These are phyloP conservation scores for Musa acuminata DNA, from an alignment of 176 grass and related monocot genomes.

Conservation along the genomic window DNA sequence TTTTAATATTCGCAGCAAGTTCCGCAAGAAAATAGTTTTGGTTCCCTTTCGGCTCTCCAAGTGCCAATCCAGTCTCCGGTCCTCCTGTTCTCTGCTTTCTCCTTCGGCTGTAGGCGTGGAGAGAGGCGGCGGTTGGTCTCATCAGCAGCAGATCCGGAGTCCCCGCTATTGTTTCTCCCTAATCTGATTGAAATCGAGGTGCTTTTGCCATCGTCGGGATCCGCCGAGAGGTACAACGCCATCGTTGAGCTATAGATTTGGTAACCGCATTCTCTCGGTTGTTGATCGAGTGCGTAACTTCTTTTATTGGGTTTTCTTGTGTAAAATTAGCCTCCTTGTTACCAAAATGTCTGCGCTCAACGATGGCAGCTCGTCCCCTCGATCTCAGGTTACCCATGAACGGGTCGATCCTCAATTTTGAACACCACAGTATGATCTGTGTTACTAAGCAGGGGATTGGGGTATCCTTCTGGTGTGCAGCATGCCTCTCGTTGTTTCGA, in stretches of 20 bases:
- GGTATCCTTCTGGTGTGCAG: conserved; percentile 21
- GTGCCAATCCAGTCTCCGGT: not conserved
- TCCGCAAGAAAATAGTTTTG: not conserved
- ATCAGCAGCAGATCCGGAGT: not conserved
- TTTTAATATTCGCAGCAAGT: no score
- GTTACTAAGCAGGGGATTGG: not conserved
- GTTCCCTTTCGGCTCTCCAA: not conserved
- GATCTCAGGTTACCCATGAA: conserved; percentile 1
- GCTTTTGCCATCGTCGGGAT: not conserved
- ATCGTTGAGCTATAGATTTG: not conserved
- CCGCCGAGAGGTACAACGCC: not conserved
- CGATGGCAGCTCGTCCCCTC: not conserved
- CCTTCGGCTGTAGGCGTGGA: not conserved
- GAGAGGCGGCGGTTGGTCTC: not conserved
- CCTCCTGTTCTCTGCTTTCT: not conserved
- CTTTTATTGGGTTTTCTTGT: not conserved
- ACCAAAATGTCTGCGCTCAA: conserved; percentile 1
- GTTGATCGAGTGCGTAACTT: not conserved
- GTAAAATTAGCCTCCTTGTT: not conserved
- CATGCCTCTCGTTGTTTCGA: conserved; percentile 58
- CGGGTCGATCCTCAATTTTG: not conserved
- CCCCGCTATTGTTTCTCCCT: not conserved
- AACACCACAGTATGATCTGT: not conserved
- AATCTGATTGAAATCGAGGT: not conserved
- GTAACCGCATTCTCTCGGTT: not conserved